A percentile compares a stretch with the other conserved stretches of the same genome.
These are phyloP conservation scores for Xanthoparmelia taractica DNA, from an alignment of 495 filamentous ascomycete species.

Conservation along the genomic window DNA sequence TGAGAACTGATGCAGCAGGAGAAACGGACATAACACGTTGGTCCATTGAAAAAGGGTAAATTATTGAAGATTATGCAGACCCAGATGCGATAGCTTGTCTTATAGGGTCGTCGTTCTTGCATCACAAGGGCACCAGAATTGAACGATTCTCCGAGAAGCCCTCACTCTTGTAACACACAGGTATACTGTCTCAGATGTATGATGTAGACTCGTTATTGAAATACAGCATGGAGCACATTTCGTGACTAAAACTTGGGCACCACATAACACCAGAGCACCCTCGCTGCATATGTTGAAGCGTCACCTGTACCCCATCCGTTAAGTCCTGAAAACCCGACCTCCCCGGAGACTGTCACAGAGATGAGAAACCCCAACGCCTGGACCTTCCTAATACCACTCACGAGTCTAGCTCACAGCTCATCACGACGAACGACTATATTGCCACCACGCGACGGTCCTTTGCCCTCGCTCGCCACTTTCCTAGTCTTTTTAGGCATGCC, in stretches of 20 bases:
- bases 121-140: background rate
- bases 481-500: conserved; percentile 19
- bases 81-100: background rate
- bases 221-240: conserved; percentile 10
- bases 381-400: background rate
- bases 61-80: background rate
- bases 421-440: background rate
- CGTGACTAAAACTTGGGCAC: background rate
- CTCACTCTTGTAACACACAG: background rate
- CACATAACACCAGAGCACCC: conserved; percentile 11
- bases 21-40: background rate
- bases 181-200: background rate
- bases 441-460: background rate
- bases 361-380: conserved; percentile 7
- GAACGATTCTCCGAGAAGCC: background rate
- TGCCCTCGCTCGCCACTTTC: conserved; percentile 5
- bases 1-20: background rate
- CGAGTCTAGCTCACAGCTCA: conserved; percentile 2
- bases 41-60: background rate
- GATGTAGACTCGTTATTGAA: conserved; percentile 13
- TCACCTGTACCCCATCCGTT: background rate
- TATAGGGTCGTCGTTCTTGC: background rate
- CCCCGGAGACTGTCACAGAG: background rate
- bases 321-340: background rate
- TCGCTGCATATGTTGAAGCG: background rate